A percentile compares a stretch with the other conserved stretches of the same genome.
phyloP scores from a whole-genome alignment of 495 filamentous ascomycete species.

The Aspergillus campestris region DNA sequence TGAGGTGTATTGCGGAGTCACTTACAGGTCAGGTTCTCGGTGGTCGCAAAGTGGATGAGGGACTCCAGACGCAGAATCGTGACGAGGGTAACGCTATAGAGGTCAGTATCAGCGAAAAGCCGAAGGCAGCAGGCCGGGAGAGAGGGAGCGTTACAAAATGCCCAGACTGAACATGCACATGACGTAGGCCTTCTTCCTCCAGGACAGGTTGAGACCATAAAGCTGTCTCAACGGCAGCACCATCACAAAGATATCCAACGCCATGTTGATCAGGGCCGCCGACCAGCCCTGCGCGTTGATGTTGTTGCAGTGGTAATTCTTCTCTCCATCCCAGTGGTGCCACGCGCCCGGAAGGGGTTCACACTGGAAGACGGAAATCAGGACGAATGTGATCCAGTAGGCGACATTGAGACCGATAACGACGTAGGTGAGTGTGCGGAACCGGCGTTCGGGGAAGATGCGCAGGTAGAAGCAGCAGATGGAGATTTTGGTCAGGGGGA shows the following conservation, averaged over 20 bases:
- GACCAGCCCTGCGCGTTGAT: conserved; percentile 34
- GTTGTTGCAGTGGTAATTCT: conserved; percentile 30
- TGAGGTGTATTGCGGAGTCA: neutral
- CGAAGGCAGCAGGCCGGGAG: too few relatives aligned
- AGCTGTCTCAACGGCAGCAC: conserved; percentile 30
- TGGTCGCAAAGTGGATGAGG: conserved; percentile 24
- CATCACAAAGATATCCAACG: conserved; percentile 40
- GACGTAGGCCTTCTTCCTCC: conserved; percentile 22
- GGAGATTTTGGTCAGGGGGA: conserved; percentile 31
- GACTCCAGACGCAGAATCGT: conserved; percentile 28
- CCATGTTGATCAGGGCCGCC: conserved; percentile 35
- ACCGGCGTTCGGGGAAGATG: conserved; percentile 28
- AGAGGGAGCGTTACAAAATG: conserved; percentile 21
- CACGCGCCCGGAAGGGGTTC: conserved; percentile 31
- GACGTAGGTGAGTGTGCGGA: conserved; percentile 21
- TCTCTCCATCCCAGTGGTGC: conserved; percentile 31
- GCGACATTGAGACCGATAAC: conserved; percentile 28
- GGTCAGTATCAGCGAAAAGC: too few relatives aligned
- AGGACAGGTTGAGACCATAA: conserved; percentile 20
- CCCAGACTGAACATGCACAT: conserved; percentile 32
- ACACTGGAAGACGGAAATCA: conserved; percentile 37
- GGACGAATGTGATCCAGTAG: conserved; percentile 30
- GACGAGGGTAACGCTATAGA: conserved; percentile 23
- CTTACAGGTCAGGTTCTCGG: conserved; percentile 26
- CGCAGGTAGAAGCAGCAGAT: conserved; percentile 33